phyloP scores from a whole-genome alignment of 352 stramenopile species.

The Globisporangium irregulare region DNA sequence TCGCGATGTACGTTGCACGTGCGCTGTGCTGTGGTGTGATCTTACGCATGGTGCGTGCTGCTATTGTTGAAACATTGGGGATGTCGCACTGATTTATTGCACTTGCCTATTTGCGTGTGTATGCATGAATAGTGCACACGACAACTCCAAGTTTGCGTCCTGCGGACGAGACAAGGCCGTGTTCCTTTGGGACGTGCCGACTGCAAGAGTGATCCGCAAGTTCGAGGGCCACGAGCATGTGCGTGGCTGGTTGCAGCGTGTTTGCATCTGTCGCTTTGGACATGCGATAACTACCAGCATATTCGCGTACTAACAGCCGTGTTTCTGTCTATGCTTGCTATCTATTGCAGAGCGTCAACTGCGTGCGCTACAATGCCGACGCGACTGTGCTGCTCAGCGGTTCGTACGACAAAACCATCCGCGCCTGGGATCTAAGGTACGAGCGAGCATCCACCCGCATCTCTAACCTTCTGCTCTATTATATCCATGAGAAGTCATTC shows the following conservation, averaged over 20 bases:
- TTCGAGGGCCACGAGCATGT: constrained; percentile 85
- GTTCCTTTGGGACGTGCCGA: constrained; percentile 89
- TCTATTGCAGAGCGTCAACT: constrained; percentile 70
- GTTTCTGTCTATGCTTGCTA: not conserved
- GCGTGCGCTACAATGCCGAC: constrained; percentile 78
- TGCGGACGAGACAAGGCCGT: constrained; percentile 84
- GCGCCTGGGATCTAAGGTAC: constrained; percentile 74
- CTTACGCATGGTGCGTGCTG: not conserved
- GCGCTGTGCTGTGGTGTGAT: not conserved
- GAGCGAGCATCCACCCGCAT: not conserved
- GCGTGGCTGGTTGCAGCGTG: constrained; percentile 12
- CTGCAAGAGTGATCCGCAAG: constrained; percentile 83
- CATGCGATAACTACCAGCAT: not conserved
- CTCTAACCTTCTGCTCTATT: too few relatives aligned
- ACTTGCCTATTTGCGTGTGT: not conserved
- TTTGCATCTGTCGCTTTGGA: not conserved
- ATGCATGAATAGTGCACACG: constrained; percentile 42
- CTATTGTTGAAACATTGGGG: not conserved
- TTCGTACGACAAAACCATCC: constrained; percentile 88
- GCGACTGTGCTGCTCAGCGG: constrained; percentile 78
- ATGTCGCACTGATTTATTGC: not conserved
- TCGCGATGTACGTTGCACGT: constrained; percentile 66
- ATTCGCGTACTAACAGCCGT: not conserved
- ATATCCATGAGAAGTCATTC: not conserved
- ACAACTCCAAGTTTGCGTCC: constrained; percentile 87